Percentiles rank a stretch among this genome's conserved stretches.
These are phyloP conservation scores for Cordyceps farinosa DNA, from an alignment of 2,329 filamentous ascomycete genomes.

Conservation along the genomic window DNA sequence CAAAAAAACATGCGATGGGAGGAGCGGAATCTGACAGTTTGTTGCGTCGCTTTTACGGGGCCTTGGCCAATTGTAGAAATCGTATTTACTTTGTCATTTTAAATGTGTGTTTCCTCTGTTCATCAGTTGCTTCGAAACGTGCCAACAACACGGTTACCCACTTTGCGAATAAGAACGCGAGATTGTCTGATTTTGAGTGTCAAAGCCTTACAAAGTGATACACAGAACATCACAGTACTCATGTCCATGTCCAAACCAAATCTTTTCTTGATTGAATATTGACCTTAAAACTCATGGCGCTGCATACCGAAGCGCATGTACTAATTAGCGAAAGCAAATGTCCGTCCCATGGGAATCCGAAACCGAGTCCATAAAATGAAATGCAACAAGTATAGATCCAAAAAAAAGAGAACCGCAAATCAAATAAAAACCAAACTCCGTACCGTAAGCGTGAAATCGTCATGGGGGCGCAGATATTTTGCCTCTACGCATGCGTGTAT, in stretches of 20 bases:
- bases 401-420: neutral
- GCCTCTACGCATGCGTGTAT: conserved; percentile 11
- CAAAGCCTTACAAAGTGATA: too few species aligned
- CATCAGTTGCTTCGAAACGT: neutral
- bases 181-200: too few species aligned
- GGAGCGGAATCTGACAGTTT: neutral
- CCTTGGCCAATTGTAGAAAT: conserved; percentile 5
- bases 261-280: neutral
- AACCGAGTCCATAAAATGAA: neutral
- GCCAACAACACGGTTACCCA: neutral
- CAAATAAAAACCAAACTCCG: conserved; percentile 2
- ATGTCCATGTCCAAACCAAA: neutral
- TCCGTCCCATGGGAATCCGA: neutral
- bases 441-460: conserved; percentile 1
- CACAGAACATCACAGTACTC: neutral
- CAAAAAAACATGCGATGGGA: conserved; percentile 6
- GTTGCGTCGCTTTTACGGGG: conserved; percentile 1
- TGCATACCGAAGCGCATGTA: neutral
- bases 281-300: neutral
- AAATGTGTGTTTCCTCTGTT: neutral
- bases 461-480: conserved; percentile 8
- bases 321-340: neutral
- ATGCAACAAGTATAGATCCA: neutral
- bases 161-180: conserved; percentile 9
- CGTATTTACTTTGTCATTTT: neutral